A percentile compares a stretch with the other conserved stretches of the same genome.
Evolutionary conservation across 75 land plant genomes (phyloP).

Genomic region (Cryptomeria japonica): DNA sequence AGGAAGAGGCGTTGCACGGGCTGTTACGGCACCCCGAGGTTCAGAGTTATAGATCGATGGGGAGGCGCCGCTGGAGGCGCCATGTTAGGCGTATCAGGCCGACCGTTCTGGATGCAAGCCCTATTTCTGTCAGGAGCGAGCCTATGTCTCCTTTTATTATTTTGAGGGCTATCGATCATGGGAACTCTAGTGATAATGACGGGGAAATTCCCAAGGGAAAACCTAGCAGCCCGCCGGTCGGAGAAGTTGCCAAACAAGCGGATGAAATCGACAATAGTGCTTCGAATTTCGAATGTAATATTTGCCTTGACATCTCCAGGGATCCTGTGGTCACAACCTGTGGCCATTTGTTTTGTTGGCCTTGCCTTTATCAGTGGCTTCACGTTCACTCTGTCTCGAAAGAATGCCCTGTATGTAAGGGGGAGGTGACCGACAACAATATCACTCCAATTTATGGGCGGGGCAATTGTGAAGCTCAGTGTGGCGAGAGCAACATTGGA

Average conservation of each 20-base stretch:
- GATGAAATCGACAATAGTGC: neutral
- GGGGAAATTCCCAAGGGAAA: neutral
- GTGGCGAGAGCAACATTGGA: slow-evolving; percentile 11
- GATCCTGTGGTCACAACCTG: slow-evolving; percentile 70
- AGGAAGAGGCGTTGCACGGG: neutral
- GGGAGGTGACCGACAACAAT: slow-evolving; percentile 31
- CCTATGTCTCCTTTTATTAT: neutral
- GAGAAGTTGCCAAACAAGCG: neutral
- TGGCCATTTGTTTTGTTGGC: slow-evolving; percentile 79
- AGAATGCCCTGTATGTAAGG: slow-evolving; percentile 74
- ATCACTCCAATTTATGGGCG: slow-evolving; percentile 67
- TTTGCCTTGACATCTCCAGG: slow-evolving; percentile 57
- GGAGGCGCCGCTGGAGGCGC: neutral
- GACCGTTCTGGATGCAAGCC: neutral
- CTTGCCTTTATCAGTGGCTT: slow-evolving; percentile 56
- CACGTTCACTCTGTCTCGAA: slow-evolving; percentile 26
- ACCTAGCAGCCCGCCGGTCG: neutral
- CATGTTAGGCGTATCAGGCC: slow-evolving; percentile 1
- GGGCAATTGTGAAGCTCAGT: slow-evolving; percentile 18
- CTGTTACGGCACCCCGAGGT: neutral
- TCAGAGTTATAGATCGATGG: neutral
- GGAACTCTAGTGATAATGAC: neutral
- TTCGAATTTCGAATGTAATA: slow-evolving; percentile 61
- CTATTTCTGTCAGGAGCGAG: neutral
- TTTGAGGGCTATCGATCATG: neutral